These are phyloP conservation scores for Lepidium africanum DNA, from an alignment of 345 rosid genomes.

Conservation along the genomic window DNA sequence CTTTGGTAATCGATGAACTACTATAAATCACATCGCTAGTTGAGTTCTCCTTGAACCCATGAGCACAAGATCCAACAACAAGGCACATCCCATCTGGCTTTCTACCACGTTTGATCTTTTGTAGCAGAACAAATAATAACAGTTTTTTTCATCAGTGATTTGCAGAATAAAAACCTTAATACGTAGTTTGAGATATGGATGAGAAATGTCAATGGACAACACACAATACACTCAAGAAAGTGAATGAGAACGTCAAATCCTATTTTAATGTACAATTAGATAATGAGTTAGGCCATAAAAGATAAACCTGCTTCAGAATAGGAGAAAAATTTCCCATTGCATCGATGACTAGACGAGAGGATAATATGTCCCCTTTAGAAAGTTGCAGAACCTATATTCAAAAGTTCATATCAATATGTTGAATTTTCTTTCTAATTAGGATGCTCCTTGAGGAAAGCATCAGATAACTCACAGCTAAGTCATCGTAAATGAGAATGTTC, in stretches of 20 bases:
- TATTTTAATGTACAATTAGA: neutral
- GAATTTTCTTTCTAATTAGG: neutral
- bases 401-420: neutral
- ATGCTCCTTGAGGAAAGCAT: neutral
- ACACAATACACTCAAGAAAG: neutral
- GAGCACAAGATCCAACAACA: conserved; percentile 94
- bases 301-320: conserved; percentile 70
- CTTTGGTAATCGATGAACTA: conserved; percentile 58
- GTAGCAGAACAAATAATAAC: conserved; percentile 9
- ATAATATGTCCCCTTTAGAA: conserved; percentile 52
- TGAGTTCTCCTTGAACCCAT: conserved; percentile 66
- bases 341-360: conserved; percentile 70
- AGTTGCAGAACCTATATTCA: conserved; percentile 52
- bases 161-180: neutral
- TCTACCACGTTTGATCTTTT: conserved; percentile 65
- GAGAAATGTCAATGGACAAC: neutral
- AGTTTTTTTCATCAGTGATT: neutral
- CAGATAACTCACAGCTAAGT: conserved; percentile 62
- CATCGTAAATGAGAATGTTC: conserved; percentile 47
- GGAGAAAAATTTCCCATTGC: conserved; percentile 98
- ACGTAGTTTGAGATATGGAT: neutral
- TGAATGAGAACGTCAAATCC: neutral
- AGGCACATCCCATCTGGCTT: conserved; percentile 97
- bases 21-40: conserved; percentile 84
- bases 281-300: neutral